Percentiles rank a stretch among this genome's conserved stretches.
phyloP scores from a whole-genome alignment of 129 eudicot species.

The Saussurea involucrata region DNA sequence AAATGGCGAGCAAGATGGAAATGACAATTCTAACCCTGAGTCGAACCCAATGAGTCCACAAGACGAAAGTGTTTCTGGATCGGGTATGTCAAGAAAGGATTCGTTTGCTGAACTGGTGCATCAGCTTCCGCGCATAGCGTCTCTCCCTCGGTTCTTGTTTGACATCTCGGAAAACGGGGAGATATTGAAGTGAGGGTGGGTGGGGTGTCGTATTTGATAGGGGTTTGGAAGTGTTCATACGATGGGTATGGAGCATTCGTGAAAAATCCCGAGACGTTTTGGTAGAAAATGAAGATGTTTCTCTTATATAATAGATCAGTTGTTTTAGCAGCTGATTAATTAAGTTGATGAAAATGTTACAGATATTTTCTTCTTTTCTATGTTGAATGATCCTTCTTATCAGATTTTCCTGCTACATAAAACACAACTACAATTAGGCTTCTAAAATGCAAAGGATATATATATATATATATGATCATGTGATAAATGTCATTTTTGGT shows the following conservation, averaged over 20 bases:
- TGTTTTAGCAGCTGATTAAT: slow-evolving; percentile 10
- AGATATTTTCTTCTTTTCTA: background rate
- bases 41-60: background rate
- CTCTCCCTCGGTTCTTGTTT: slow-evolving; percentile 51
- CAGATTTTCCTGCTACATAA: background rate
- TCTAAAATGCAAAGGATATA: background rate
- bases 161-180: slow-evolving; percentile 37
- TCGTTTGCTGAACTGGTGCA: slow-evolving; percentile 63
- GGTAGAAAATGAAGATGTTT: background rate
- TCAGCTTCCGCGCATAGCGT: slow-evolving; percentile 64
- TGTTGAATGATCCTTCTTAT: background rate
- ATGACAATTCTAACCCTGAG: background rate
- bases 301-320: slow-evolving; percentile 12
- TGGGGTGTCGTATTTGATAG: background rate
- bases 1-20: background rate
- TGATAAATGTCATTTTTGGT: too few relatives aligned
- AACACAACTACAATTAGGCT: background rate
- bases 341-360: slow-evolving; percentile 5
- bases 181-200: slow-evolving; percentile 28
- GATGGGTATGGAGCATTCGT: slow-evolving; percentile 25
- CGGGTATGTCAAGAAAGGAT: slow-evolving; percentile 49
- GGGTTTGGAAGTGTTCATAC: slow-evolving; percentile 36
- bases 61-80: background rate
- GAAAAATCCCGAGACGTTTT: slow-evolving; percentile 23
- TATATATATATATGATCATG: too few relatives aligned